Evolutionary conservation across 2,329 filamentous ascomycete genomes (phyloP).

Genomic region (Nemania diffusa): DNA sequence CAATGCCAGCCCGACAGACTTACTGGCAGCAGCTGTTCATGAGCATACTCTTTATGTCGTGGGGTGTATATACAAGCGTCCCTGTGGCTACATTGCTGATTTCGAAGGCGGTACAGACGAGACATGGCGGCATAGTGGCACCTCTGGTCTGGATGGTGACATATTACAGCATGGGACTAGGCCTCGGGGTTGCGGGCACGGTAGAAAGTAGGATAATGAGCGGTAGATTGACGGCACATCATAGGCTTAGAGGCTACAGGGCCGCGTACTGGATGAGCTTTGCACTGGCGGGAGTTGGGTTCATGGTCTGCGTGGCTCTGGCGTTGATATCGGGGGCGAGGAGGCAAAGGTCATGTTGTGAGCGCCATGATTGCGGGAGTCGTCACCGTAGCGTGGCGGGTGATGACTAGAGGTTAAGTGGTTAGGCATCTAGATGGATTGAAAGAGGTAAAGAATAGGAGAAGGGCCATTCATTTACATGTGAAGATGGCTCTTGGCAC

Average conservation of each 20-base stretch:
- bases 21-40: slow-evolving; percentile 75
- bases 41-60: slow-evolving; percentile 66
- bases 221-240: slow-evolving; percentile 24
- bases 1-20: slow-evolving; percentile 62
- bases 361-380: not conserved
- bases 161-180: slow-evolving; percentile 75
- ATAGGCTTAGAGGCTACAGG: slow-evolving; percentile 40
- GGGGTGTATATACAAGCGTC: slow-evolving; percentile 74
- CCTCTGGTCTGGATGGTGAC: slow-evolving; percentile 61
- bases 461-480: not conserved
- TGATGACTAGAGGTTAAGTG: not conserved
- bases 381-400: not conserved
- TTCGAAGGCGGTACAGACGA: slow-evolving; percentile 60
- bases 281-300: slow-evolving; percentile 40
- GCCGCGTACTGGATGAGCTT: slow-evolving; percentile 42
- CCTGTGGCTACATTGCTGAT: slow-evolving; percentile 71
- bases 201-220: slow-evolving; percentile 60
- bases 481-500: slow-evolving; percentile 13
- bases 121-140: slow-evolving; percentile 48
- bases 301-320: slow-evolving; percentile 36
- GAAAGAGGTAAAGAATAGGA: not conserved
- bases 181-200: slow-evolving; percentile 73
- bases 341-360: slow-evolving; percentile 4
- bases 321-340: slow-evolving; percentile 31
- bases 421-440: not conserved